phyloP scores from a whole-genome alignment of 2,329 filamentous ascomycete species.

The Paraphoma sp. region DNA sequence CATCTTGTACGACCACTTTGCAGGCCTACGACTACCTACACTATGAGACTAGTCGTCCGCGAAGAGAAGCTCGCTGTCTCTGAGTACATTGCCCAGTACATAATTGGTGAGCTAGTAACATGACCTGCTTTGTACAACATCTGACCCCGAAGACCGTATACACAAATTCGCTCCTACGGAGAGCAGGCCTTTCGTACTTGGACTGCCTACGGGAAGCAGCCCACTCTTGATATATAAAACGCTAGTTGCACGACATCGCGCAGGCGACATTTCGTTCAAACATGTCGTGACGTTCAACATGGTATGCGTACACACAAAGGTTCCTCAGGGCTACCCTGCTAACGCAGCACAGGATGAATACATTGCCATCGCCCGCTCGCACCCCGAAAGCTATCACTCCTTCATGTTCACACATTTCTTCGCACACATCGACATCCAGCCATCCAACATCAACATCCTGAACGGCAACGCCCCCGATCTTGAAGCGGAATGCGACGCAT shows the following conservation, averaged over 20 bases:
- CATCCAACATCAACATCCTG: slow-evolving; percentile 83
- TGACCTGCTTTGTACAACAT: slow-evolving; percentile 20
- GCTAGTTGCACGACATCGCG: slow-evolving; percentile 74
- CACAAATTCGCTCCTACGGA: slow-evolving; percentile 76
- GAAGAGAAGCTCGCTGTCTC: slow-evolving; percentile 73
- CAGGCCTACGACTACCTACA: neutral
- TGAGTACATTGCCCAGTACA: slow-evolving; percentile 80
- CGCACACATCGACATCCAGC: slow-evolving; percentile 79
- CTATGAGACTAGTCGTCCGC: slow-evolving; percentile 83
- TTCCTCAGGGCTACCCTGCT: neutral
- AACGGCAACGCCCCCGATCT: slow-evolving; percentile 80
- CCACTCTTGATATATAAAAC: slow-evolving; percentile 79
- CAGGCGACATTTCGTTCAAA: slow-evolving; percentile 78
- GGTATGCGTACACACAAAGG: slow-evolving; percentile 47
- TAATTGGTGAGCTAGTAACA: slow-evolving; percentile 66
- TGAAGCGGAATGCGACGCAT: slow-evolving; percentile 77
- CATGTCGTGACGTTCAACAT: slow-evolving; percentile 94
- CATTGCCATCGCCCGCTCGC: slow-evolving; percentile 80
- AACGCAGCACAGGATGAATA: slow-evolving; percentile 73
- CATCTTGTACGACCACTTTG: too few relatives aligned
- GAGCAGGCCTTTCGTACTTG: slow-evolving; percentile 78
- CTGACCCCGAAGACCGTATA: slow-evolving; percentile 69
- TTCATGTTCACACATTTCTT: slow-evolving; percentile 96
- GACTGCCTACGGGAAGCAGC: slow-evolving; percentile 82
- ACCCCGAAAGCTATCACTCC: slow-evolving; percentile 85